phyloP scores from a whole-genome alignment of 2,329 filamentous ascomycete genomes.

The Epichloe aotearoae region DNA sequence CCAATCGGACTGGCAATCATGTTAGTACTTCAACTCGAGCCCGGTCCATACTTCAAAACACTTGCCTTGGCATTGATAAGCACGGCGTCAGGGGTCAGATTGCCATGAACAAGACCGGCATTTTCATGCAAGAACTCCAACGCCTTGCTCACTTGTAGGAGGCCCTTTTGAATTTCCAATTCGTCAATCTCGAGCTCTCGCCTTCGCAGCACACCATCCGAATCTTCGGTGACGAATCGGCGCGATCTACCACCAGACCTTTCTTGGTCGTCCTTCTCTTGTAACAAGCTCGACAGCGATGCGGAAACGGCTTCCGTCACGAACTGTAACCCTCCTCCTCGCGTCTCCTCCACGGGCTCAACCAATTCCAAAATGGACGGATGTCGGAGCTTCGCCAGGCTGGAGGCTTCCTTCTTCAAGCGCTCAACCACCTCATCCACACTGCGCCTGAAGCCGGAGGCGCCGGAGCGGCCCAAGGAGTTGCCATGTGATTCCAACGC shows the following conservation, averaged over 20 bases:
- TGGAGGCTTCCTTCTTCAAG: constrained; percentile 82
- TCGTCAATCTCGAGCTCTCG: constrained; percentile 90
- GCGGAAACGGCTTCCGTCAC: constrained; percentile 85
- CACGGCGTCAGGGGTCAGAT: constrained; percentile 79
- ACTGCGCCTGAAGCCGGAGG: constrained; percentile 60
- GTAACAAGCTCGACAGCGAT: constrained; percentile 68
- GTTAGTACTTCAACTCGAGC: background rate
- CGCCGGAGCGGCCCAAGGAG: constrained; percentile 28
- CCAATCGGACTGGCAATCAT: constrained; percentile 64
- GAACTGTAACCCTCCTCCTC: constrained; percentile 86
- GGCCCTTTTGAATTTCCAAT: constrained; percentile 90
- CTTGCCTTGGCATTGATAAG: constrained; percentile 83
- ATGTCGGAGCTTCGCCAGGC: constrained; percentile 75
- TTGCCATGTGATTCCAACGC: constrained; percentile 50
- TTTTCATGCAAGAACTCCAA: constrained; percentile 94
- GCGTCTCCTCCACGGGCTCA: constrained; percentile 89
- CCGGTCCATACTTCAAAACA: constrained; percentile 4
- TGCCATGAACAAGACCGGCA: constrained; percentile 84
- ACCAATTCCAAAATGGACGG: constrained; percentile 85
- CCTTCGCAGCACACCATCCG: constrained; percentile 57
- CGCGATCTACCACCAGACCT: constrained; percentile 56
- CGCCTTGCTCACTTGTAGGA: constrained; percentile 86
- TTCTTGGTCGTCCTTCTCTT: constrained; percentile 84
- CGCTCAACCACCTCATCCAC: constrained; percentile 86
- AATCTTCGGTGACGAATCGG: constrained; percentile 69